Evolutionary conservation across 257 asterid species (phyloP), one percentile per base, ranked within the genome.

Genomic region (Orobanche coerulescens): DNA sequence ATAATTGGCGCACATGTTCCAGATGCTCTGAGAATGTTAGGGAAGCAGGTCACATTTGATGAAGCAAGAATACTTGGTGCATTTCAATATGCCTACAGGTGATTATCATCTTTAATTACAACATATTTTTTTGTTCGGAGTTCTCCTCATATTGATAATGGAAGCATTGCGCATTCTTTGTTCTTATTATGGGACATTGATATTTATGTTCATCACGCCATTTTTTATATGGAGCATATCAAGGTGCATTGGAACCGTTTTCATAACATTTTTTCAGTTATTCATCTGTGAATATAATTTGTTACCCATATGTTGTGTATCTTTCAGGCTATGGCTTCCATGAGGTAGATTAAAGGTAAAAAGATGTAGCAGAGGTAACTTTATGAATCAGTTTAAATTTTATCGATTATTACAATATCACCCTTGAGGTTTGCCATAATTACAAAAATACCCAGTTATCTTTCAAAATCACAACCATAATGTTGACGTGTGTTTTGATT

Each of bases 271-370:
- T 20, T 31, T 22, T 50, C 42, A 11, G 15, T n/a, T 2, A 13
- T 26, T n/a, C 5, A 42, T 37, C 19, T 44, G 22, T n/a, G 19
- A 37, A 15, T 5, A n/a, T n/a, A 20, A 2, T 50, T 46, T n/a
- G 19, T 46, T 28, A 48, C 26, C 4, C n/a, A 68, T 10, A 11
- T 31, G 1, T 16, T 5, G 2, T 19, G 13, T 48, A 46, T 55
- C 6, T 71, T 55, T 40, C 78, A 88, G 96, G 90, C 26, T 85
- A 85, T 79, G 90, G 93, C 20, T 88, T 88, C 62, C 90, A 75
- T 42, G 96, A 88, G 78, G 90, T 61, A 88, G 95, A 66, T 43
- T 88, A 22, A 78, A 88, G 96, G 96, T 88, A 76, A 20, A n/a
- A n/a, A 44, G 36, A n/a, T 24, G 19, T 4, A n/a, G 24, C 33